Evolutionary conservation across 2,329 filamentous ascomycete species (phyloP), one percentile per base, ranked within the genome.

Genomic region (Hymenoscyphus albidus): DNA sequence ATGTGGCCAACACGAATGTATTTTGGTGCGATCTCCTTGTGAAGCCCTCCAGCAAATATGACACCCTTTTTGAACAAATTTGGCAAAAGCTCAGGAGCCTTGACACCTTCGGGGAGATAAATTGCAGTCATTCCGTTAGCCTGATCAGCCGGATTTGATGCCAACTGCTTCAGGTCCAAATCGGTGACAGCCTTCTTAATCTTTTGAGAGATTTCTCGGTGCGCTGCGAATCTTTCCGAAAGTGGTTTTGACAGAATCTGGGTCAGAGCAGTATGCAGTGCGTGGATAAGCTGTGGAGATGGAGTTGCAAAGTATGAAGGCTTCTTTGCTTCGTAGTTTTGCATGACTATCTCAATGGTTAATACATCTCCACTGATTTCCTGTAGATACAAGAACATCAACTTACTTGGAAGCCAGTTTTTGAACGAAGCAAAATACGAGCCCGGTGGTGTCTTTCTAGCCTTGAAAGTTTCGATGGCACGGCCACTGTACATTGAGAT

Each of bases 91-190:
- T 97, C 91, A 2, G 93, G 85, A 38, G 90, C 88, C 71, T 89
- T 88, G 62, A 98, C 80, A 51, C 84, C 88, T 67, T 98, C 92
- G 1, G 95, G 95, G 63, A 99, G 84, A 78, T 95, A 97, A 71
- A 99, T 95, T 65, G 95, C 94, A 3, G 95, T 99, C 95, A 99
- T 99, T 73, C 91, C 93, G 77, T 96, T 94, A 54, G 95, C 93
- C 80, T 98, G 94, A 78, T 96, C 90, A 73, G 94, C 92, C 0
- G 91, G 89, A 77, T 94, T 91, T 42, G 85, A 78, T 27, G 95
- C 93, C 44, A 99, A 83, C 76, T 97, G 91, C 80, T 92, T 90
- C 65, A 99, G 83, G 3, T 95, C 95, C 42, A 98, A 82, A 61
- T 90, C 89, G 5, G 86, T 80, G 61, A 97, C 83, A 18, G 90